Base-by-base conservation (phyloP, 805 yeast species). In the Saccharomycopsis vini region DNA sequence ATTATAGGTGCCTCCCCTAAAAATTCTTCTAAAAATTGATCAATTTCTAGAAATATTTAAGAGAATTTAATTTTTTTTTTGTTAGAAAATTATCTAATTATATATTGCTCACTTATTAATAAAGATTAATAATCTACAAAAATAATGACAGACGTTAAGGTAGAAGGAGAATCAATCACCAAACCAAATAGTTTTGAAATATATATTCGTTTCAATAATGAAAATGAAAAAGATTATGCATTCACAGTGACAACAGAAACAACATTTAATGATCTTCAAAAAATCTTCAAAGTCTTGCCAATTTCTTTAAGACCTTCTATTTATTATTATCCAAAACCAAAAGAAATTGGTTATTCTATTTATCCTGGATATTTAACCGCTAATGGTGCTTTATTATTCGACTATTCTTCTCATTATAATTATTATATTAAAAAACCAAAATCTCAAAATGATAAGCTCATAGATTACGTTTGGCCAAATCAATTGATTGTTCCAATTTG, bases 181-280 rank as follows among this genome's bases (percentile, higher is more conserved):
- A n/a, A 15, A 18, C 24, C 24, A 12, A 30, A 38, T 20, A 22
- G 29, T 7, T 45, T 50, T 63, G 82, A 76, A 51, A 57, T 73
- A 32, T 88, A 77, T 64, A 62, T 92, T 51, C 81, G 98, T 47
- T 77, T 90, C 72, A 87, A 85, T 59, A 81, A 75, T 46, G 95
- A 89, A 57, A 61, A 66, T 39, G 96, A 87, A 56, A 82, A 82
- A 60, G 98, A 90, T 60, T 89, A 87, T 63, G 85, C 95, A 54
- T 86, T 90, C 66, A 79, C 76, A 52, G 75, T 88, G n/a, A 68
- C 72, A 20, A 63, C 75, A 16, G 67, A 68, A 23, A 73, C 77
- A 43, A 73, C 77, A 5, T 79, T 89, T 52, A 62, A 68, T 18
- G 76, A 73, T 24, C 71, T 89, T 51, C 56, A 71, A 50, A 65